These are phyloP conservation scores for Suillus americanus DNA, from an alignment of 768 basidiomycete genomes.

Conservation along the genomic window DNA sequence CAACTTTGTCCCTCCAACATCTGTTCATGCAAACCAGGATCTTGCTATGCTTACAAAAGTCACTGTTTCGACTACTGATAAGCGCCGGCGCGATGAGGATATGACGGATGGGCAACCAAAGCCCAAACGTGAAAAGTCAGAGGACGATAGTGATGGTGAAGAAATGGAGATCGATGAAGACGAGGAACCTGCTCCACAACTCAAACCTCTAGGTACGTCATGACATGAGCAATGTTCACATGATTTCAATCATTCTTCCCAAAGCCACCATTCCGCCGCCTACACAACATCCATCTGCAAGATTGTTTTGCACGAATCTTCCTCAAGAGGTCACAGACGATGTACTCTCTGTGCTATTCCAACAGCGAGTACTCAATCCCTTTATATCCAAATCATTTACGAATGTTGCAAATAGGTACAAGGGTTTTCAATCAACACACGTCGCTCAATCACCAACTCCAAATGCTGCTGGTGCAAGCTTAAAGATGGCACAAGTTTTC, in stretches of 20 bases:
- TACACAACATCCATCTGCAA: constrained; percentile 55
- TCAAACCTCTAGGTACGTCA: constrained; percentile 42
- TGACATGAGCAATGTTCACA: constrained; percentile 30
- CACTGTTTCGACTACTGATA: constrained; percentile 44
- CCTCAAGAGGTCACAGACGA: constrained; percentile 89
- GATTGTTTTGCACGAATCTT: constrained; percentile 79
- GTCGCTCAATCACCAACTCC: constrained; percentile 70
- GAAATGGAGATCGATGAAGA: constrained; percentile 97
- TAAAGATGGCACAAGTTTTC: constrained; percentile 78
- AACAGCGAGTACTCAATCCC: constrained; percentile 64
- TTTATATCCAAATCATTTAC: constrained; percentile 2
- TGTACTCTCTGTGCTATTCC: constrained; percentile 84
- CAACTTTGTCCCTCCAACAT: constrained; percentile 71
- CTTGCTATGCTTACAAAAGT: constrained; percentile 39
- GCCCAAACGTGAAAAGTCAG: constrained; percentile 69
- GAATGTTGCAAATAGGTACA: constrained; percentile 54
- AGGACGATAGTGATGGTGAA: constrained; percentile 68
- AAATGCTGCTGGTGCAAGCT: constrained; percentile 59
- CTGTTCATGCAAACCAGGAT: constrained; percentile 56
- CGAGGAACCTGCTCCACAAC: constrained; percentile 53
- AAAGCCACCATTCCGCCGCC: constrained; percentile 44
- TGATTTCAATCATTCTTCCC: constrained; percentile 19
- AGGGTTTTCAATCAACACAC: constrained; percentile 74
- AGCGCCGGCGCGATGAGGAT: constrained; percentile 68
- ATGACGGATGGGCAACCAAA: constrained; percentile 50